phyloP scores from a whole-genome alignment of 768 basidiomycete genomes.

The Termitomyces sp. region DNA sequence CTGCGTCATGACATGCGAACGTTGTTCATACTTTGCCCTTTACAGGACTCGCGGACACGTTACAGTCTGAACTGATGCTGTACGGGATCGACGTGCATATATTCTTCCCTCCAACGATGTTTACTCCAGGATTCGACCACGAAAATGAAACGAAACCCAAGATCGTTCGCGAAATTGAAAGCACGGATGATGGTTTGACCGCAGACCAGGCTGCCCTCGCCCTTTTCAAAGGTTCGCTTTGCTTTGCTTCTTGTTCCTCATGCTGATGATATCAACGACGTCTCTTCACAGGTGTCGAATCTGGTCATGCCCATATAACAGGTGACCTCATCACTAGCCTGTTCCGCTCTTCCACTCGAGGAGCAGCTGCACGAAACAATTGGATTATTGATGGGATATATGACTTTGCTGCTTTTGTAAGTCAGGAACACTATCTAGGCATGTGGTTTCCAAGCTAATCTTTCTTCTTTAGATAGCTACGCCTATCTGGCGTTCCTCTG shows the following conservation, averaged over 20 bases:
- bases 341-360: conserved; percentile 67
- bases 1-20: not conserved
- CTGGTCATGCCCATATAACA: conserved; percentile 71
- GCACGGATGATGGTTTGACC: conserved; percentile 58
- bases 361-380: conserved; percentile 58
- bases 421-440: conserved; percentile 17
- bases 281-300: conserved; percentile 52
- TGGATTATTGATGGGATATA: conserved; percentile 52
- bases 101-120: conserved; percentile 82
- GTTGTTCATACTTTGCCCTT: not conserved
- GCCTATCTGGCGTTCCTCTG: conserved; percentile 49
- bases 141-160: conserved; percentile 78
- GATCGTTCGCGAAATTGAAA: conserved; percentile 75
- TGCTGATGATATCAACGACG: not conserved
- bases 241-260: conserved; percentile 32
- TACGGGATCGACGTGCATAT: conserved; percentile 79
- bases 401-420: conserved; percentile 43
- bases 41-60: conserved; percentile 76
- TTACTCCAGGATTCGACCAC: conserved; percentile 66
- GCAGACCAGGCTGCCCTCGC: conserved; percentile 60
- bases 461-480: conserved; percentile 40
- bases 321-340: conserved; percentile 64
- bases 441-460: conserved; percentile 6
- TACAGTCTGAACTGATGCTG: conserved; percentile 75
- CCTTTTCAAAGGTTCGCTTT: conserved; percentile 52